Conservation (phyloP, 768 basidiomycete genomes). For the Chalciporus chontae region DNA sequence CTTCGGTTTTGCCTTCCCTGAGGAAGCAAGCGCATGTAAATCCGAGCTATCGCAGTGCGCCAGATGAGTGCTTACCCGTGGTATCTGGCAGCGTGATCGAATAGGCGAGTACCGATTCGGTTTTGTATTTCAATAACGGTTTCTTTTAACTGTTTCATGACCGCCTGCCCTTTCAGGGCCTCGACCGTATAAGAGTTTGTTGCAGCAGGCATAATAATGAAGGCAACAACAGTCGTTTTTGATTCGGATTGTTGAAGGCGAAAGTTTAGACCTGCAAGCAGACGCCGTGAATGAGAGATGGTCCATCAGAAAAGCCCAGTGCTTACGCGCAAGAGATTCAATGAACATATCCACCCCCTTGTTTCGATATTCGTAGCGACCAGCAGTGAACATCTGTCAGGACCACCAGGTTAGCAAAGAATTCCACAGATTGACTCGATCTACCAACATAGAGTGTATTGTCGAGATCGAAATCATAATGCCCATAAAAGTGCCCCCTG, state of each 20-base stretch:
- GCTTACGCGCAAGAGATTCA: slow-evolving; percentile 85
- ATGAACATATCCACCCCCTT: slow-evolving; percentile 99
- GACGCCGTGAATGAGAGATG: not conserved
- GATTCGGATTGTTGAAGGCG: slow-evolving; percentile 61
- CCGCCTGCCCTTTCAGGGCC: slow-evolving; percentile 95
- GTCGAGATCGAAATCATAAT: slow-evolving; percentile 94
- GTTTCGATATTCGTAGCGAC: slow-evolving; percentile 97
- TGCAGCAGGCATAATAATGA: slow-evolving; percentile 97
- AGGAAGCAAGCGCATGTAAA: not conserved
- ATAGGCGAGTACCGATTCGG: slow-evolving; percentile 85
- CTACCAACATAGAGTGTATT: slow-evolving; percentile 76
- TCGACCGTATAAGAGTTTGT: slow-evolving; percentile 98
- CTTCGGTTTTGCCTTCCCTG: slow-evolving; percentile 72
- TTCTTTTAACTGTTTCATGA: slow-evolving; percentile 93
- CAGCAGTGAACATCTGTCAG: slow-evolving; percentile 93
- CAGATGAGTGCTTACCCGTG: slow-evolving; percentile 59
- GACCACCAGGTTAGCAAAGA: slow-evolving; percentile 2
- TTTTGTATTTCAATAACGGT: slow-evolving; percentile 96
- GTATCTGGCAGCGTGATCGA: slow-evolving; percentile 92
- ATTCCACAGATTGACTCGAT: not conserved
- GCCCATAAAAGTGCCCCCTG: slow-evolving; percentile 96
- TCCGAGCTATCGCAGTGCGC: not conserved
- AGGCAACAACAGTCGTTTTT: slow-evolving; percentile 87
- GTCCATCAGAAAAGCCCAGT: not conserved
- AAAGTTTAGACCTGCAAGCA: slow-evolving; percentile 48